Evolutionary conservation across 129 eudicot genomes (phyloP).

Genomic region (Saposhnikovia divaricata): DNA sequence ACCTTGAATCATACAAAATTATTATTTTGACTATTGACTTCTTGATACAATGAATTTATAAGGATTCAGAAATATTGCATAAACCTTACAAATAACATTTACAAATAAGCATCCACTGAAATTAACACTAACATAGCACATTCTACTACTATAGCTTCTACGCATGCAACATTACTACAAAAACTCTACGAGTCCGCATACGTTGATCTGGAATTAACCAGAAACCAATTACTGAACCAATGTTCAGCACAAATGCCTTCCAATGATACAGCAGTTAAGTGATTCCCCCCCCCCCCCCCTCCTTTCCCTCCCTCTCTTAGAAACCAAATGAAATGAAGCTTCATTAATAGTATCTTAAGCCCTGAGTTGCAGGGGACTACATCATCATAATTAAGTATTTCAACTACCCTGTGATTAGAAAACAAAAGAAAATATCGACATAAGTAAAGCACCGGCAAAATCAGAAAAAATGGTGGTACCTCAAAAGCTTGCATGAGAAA

Average conservation of each 20-base stretch:
- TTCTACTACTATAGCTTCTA: background rate
- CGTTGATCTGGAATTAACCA: too few species aligned
- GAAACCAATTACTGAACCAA: background rate
- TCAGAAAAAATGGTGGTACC: constrained; percentile 29
- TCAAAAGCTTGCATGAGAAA: constrained; percentile 92
- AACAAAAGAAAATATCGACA: background rate
- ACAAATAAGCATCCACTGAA: background rate
- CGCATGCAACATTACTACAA: background rate
- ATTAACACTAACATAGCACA: background rate
- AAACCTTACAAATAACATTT: background rate
- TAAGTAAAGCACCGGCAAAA: background rate
- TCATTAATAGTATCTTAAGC: too few species aligned
- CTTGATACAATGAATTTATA: background rate
- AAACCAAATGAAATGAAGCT: background rate
- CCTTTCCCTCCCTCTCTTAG: background rate
- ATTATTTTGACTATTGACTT: background rate
- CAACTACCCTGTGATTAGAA: background rate
- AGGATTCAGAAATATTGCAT: background rate
- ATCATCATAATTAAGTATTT: background rate
- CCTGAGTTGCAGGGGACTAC: background rate
- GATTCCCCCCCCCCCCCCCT: background rate
- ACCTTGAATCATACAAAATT: background rate
- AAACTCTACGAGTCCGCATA: too few species aligned
- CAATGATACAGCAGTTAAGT: background rate
- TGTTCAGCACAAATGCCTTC: background rate